A percentile compares a stretch with the other conserved stretches of the same genome.
Conservation (phyloP, 75 land plant genomes). For the Cunninghamia lanceolata region DNA sequence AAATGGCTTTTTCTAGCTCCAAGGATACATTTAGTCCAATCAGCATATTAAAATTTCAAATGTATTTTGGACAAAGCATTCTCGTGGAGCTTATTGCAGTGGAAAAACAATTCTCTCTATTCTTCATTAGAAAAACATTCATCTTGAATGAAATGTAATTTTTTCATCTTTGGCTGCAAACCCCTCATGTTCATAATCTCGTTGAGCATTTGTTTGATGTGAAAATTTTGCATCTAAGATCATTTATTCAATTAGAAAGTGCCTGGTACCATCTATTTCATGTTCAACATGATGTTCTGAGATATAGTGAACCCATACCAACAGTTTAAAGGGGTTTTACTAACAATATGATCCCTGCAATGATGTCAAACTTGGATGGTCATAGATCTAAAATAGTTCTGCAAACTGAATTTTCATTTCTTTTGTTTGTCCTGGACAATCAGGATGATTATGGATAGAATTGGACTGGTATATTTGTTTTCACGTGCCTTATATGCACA, state of each 20-base stretch:
- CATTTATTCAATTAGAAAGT: background rate
- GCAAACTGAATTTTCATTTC: background rate
- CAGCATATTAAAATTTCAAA: background rate
- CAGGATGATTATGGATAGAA: background rate
- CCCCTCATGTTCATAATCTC: background rate
- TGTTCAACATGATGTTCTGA: background rate
- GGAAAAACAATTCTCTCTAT: background rate
- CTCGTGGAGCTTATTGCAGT: background rate
- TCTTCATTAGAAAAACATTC: background rate
- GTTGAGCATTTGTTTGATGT: background rate
- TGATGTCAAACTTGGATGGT: background rate
- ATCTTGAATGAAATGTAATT: background rate
- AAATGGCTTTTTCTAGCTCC: background rate
- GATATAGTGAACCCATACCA: background rate
- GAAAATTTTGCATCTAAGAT: background rate
- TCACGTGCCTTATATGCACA: background rate
- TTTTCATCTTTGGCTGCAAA: background rate
- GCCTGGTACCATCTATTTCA: background rate
- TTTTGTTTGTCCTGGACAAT: background rate
- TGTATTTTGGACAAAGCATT: background rate
- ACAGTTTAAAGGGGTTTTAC: background rate
- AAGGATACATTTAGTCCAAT: background rate
- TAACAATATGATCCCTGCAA: background rate
- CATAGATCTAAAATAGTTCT: background rate
- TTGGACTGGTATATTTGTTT: background rate